Evolutionary conservation across 1,284 basidiomycete genomes (phyloP).

Genomic region (Malassezia caprae): DNA sequence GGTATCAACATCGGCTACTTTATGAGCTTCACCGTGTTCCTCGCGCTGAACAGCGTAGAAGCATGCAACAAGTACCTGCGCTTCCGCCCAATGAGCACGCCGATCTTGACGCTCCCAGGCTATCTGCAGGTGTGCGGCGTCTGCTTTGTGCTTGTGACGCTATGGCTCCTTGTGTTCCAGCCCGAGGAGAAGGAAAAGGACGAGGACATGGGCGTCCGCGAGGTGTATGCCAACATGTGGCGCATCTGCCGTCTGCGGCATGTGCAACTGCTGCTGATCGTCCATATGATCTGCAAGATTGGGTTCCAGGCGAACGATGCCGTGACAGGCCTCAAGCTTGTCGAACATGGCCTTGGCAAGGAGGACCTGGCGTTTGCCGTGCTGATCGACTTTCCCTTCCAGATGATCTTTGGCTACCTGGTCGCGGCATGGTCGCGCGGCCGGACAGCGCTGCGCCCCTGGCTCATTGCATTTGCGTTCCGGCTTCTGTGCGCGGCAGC

Average conservation of each 20-base stretch:
- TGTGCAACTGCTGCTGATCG: constrained; percentile 73
- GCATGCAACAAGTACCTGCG: constrained; percentile 73
- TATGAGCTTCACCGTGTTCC: constrained; percentile 90
- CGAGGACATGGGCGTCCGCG: constrained; percentile 73
- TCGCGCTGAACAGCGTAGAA: constrained; percentile 87
- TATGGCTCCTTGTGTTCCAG: constrained; percentile 70
- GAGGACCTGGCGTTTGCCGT: constrained; percentile 92
- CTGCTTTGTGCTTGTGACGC: constrained; percentile 69
- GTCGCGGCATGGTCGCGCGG: constrained; percentile 69
- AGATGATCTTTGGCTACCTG: constrained; percentile 90
- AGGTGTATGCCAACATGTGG: constrained; percentile 91
- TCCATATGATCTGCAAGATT: constrained; percentile 87
- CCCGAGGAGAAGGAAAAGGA: constrained; percentile 64
- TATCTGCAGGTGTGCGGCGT: constrained; percentile 82
- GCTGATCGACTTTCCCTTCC: constrained; percentile 94
- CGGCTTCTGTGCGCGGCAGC: constrained; percentile 61
- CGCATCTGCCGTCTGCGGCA: constrained; percentile 82
- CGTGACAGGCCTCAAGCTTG: constrained; percentile 81
- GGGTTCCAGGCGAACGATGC: constrained; percentile 93
- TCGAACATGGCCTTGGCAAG: constrained; percentile 88
- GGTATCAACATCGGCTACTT: constrained; percentile 94
- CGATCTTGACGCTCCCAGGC: constrained; percentile 66
- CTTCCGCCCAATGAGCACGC: constrained; percentile 58
- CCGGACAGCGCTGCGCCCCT: constrained; percentile 52
- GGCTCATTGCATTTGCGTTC: constrained; percentile 86